Conservation (phyloP, 163 green algal species). For the Chlamydomonas reinhardtii region DNA sequence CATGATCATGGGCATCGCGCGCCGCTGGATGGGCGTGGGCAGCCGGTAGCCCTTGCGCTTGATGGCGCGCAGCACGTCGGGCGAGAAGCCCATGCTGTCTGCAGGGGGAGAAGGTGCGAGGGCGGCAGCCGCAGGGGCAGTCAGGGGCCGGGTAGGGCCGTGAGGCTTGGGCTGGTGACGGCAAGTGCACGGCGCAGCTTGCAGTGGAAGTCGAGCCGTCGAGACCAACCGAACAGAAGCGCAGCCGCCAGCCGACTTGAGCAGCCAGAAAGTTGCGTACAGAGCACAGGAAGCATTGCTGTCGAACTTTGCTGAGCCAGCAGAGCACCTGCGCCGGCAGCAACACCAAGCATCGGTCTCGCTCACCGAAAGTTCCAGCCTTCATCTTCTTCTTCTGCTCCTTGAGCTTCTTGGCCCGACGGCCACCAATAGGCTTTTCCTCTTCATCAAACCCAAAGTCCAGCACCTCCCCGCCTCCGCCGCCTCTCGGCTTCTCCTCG, state of each 20-base stretch:
- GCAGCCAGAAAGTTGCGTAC: no score
- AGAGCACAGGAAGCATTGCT: no score
- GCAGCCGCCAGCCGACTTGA: no score
- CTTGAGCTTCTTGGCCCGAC: constrained; percentile 48
- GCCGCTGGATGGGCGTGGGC: constrained; percentile 97
- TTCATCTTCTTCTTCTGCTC: constrained; percentile 63
- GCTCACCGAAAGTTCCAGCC: constrained; percentile 59
- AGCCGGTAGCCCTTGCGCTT: constrained; percentile 96
- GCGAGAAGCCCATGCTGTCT: constrained; percentile 89
- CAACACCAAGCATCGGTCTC: no score
- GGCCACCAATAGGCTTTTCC: constrained; percentile 44
- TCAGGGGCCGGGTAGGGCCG: background rate
- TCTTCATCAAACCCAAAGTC: constrained; percentile 56
- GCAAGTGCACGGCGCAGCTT: no score
- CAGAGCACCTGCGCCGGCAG: no score
- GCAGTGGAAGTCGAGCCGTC: no score
- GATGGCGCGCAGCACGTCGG: constrained; percentile 82
- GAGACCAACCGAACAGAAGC: no score
- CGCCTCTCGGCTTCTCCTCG: constrained; percentile 5
- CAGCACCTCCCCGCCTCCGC: constrained; percentile 13
- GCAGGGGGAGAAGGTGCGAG: constrained; percentile 12
- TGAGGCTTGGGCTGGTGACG: background rate
- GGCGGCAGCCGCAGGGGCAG: background rate
- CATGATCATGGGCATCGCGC: constrained; percentile 91
- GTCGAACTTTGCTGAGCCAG: no score